A percentile compares a stretch with the other conserved stretches of the same genome.
phyloP scores from a whole-genome alignment of 2,329 filamentous ascomycete species.

The Fusarium cyanostomum region DNA sequence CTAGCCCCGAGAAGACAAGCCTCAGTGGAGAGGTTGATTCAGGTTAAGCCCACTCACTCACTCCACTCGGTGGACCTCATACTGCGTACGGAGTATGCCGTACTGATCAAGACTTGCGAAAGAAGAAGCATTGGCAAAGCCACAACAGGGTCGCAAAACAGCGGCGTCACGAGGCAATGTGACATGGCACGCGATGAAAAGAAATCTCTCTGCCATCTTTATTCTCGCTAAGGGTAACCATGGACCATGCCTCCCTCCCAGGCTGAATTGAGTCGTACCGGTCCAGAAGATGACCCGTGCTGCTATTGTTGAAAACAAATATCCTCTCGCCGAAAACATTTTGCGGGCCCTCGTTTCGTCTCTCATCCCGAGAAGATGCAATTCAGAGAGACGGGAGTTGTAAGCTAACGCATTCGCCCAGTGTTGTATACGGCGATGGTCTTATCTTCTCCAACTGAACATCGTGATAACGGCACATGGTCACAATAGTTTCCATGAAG shows the following conservation, averaged over 20 bases:
- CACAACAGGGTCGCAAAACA: background rate
- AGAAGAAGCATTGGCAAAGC: background rate
- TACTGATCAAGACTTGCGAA: too few species aligned
- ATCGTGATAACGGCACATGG: too few species aligned
- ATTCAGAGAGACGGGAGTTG: too few species aligned
- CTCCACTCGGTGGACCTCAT: background rate
- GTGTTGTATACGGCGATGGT: too few species aligned
- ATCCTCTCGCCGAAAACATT: background rate
- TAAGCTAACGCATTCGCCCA: too few species aligned
- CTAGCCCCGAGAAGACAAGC: background rate
- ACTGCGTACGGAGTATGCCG: too few species aligned
- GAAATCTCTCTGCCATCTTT: background rate
- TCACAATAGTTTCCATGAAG: background rate
- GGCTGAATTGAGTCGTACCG: background rate
- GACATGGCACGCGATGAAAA: background rate
- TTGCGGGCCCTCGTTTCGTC: background rate
- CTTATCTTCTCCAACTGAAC: too few species aligned
- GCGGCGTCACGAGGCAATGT: background rate
- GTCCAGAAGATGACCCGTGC: background rate
- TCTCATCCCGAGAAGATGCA: too few species aligned
- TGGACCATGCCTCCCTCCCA: background rate
- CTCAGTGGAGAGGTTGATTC: slow-evolving; percentile 1
- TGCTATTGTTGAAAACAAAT: background rate
- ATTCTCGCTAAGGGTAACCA: background rate
- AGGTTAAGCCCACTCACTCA: slow-evolving; percentile 2